A percentile compares a stretch with the other conserved stretches of the same genome.
These are phyloP conservation scores for Trifolium pratense DNA, from an alignment of 306 rosid genomes.

Conservation along the genomic window DNA sequence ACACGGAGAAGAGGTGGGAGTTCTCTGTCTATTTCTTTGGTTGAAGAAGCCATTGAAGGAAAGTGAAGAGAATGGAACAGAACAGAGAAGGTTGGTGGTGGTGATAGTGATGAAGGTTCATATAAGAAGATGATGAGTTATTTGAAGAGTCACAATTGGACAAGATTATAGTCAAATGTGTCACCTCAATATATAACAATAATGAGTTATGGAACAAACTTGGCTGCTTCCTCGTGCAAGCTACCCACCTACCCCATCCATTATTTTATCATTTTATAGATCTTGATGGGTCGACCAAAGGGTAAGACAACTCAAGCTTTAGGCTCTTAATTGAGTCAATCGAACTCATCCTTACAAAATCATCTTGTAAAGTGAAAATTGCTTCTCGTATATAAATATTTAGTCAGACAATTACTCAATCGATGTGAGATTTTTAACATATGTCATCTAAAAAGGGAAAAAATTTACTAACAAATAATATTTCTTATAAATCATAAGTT, in stretches of 20 bases:
- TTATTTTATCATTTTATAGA: too few species aligned
- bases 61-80: not conserved
- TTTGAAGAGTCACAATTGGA: not conserved
- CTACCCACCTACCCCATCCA: slow-evolving; percentile 21
- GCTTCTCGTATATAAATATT: too few species aligned
- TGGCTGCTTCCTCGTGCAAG: slow-evolving; percentile 32
- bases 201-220: not conserved
- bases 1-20: slow-evolving; percentile 49
- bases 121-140: not conserved
- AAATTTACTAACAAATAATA: too few species aligned
- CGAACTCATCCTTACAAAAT: too few species aligned
- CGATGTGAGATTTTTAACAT: too few species aligned
- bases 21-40: slow-evolving; percentile 50
- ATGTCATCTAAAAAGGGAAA: too few species aligned
- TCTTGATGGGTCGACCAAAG: too few species aligned
- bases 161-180: slow-evolving; percentile 3
- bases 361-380: too few species aligned
- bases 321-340: too few species aligned
- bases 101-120: not conserved
- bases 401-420: too few species aligned
- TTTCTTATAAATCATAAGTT: too few species aligned
- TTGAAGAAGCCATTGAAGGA: slow-evolving; percentile 48
- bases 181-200: not conserved
- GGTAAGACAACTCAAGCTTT: too few species aligned
- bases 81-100: not conserved